These are phyloP conservation scores for Cyberlindnera bimundalis DNA, from an alignment of 805 yeast genomes.

Conservation along the genomic window DNA sequence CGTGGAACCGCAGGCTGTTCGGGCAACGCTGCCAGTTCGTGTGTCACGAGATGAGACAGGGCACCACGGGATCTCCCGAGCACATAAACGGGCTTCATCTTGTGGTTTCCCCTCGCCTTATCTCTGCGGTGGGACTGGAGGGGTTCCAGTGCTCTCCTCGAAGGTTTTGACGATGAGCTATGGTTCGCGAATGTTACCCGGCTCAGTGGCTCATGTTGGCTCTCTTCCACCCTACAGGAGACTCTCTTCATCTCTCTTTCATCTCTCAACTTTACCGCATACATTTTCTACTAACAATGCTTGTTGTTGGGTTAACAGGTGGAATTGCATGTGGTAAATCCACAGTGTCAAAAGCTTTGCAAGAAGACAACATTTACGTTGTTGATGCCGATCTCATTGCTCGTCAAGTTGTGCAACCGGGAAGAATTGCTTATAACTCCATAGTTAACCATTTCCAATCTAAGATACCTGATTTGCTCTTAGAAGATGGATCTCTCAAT, in stretches of 20 bases:
- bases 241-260: too few relatives aligned
- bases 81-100: conserved; percentile 30
- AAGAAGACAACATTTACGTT: conserved; percentile 52
- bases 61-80: conserved; percentile 41
- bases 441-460: conserved; percentile 60
- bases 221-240: too few relatives aligned
- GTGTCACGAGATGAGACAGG: conserved; percentile 37
- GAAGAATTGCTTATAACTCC: conserved; percentile 61
- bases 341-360: conserved; percentile 68
- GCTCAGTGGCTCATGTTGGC: too few relatives aligned
- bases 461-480: conserved; percentile 47
- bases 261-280: too few relatives aligned
- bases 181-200: neutral
- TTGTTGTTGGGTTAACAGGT: conserved; percentile 93
- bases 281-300: too few relatives aligned
- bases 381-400: conserved; percentile 94
- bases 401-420: conserved; percentile 79
- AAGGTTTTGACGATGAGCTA: neutral
- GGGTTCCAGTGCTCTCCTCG: too few relatives aligned
- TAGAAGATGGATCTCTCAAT: conserved; percentile 43
- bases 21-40: conserved; percentile 38
- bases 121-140: too few relatives aligned
- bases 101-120: too few relatives aligned
- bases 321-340: conserved; percentile 98
- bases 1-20: conserved; percentile 36